phyloP scores from a whole-genome alignment of 2,329 filamentous ascomycete genomes.

The Chrysoporthe austroafricana region DNA sequence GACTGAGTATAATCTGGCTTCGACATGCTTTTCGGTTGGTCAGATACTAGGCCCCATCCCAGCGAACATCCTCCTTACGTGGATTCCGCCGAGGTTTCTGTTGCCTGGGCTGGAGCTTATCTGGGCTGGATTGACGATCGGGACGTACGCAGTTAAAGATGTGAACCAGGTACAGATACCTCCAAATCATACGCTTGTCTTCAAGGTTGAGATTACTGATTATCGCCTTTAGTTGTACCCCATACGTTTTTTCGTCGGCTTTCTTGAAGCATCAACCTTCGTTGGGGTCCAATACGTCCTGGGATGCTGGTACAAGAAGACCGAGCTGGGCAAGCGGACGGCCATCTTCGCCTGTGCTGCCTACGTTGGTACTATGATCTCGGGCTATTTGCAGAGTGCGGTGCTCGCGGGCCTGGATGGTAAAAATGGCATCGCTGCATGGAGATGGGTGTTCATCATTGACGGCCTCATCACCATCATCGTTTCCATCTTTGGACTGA shows the following conservation, averaged over 20 bases:
- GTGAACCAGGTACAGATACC: conserved; percentile 28
- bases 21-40: conserved; percentile 29
- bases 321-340: conserved; percentile 64
- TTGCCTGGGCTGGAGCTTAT: conserved; percentile 49
- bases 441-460: conserved; percentile 54
- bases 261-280: conserved; percentile 53
- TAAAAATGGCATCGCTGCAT: conserved; percentile 49
- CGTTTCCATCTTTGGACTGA: conserved; percentile 53
- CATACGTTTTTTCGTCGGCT: conserved; percentile 49
- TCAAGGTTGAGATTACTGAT: neutral
- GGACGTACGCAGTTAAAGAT: conserved; percentile 29
- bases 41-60: conserved; percentile 33
- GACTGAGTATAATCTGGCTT: conserved; percentile 30
- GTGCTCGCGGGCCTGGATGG: conserved; percentile 45
- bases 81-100: conserved; percentile 47
- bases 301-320: conserved; percentile 61
- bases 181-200: neutral
- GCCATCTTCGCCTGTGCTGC: conserved; percentile 65
- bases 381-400: conserved; percentile 58
- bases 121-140: conserved; percentile 33
- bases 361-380: conserved; percentile 63
- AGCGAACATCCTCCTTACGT: conserved; percentile 37
- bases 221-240: conserved; percentile 31
- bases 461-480: conserved; percentile 57
- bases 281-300: conserved; percentile 54